Percentiles rank a stretch among this genome's conserved stretches.
phyloP scores from a whole-genome alignment of 208 protist genomes.

The Trypanosoma vivax region DNA sequence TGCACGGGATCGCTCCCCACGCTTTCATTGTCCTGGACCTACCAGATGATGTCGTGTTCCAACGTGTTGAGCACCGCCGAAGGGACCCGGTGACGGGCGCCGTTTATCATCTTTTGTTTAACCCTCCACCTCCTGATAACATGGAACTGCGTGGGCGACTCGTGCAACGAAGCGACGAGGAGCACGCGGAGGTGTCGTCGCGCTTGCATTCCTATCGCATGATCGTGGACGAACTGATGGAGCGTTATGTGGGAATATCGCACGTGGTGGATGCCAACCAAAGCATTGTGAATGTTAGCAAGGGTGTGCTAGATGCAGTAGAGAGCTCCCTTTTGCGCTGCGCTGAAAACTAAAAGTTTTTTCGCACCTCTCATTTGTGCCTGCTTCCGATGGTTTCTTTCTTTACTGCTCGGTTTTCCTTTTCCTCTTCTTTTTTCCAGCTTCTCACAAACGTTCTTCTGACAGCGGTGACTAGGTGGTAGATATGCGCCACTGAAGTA shows the following conservation, averaged over 20 bases:
- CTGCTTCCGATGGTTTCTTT: too few species aligned
- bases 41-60: constrained; percentile 62
- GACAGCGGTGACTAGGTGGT: neutral
- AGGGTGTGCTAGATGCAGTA: constrained; percentile 38
- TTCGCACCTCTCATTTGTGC: too few species aligned
- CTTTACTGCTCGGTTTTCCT: constrained; percentile 12
- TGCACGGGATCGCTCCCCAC: constrained; percentile 52
- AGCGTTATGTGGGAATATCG: constrained; percentile 57
- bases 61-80: constrained; percentile 82
- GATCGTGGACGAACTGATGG: constrained; percentile 41
- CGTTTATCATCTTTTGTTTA: constrained; percentile 87
- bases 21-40: constrained; percentile 66
- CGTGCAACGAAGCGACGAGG: constrained; percentile 81
- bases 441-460: neutral
- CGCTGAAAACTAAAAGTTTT: constrained; percentile 9
- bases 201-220: constrained; percentile 76
- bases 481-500: too few species aligned
- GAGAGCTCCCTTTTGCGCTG: constrained; percentile 12
- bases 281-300: constrained; percentile 23
- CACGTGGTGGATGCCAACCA: constrained; percentile 49
- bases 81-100: constrained; percentile 72
- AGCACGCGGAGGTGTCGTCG: constrained; percentile 43
- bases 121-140: constrained; percentile 74
- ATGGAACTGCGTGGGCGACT: constrained; percentile 66
- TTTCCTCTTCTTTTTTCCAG: constrained; percentile 13